These are phyloP conservation scores for Candida neerlandica DNA, from an alignment of 1,139 yeast genomes.

Conservation along the genomic window DNA sequence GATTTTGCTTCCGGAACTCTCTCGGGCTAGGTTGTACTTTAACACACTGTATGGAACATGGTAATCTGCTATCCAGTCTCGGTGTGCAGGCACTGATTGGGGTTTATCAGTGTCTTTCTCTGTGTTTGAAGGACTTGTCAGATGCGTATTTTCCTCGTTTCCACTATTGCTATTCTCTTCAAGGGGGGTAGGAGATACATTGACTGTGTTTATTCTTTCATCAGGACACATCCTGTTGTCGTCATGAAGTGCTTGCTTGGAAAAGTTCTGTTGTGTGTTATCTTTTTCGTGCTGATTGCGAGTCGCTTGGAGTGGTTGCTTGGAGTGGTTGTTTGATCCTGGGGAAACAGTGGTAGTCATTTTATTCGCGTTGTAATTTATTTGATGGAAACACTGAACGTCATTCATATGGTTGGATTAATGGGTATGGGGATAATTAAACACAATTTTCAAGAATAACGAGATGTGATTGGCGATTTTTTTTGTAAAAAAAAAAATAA, in stretches of 20 bases:
- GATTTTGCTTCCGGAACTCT: slow-evolving; percentile 15
- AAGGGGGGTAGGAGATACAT: neutral
- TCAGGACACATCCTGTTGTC: neutral
- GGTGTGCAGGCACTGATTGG: neutral
- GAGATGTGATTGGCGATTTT: neutral
- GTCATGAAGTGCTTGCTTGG: neutral
- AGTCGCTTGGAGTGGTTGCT: neutral
- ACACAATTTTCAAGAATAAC: neutral
- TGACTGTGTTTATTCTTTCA: neutral
- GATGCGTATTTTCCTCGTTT: too few relatives aligned
- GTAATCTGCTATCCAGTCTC: slow-evolving; percentile 35
- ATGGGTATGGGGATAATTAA: neutral
- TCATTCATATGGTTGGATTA: neutral
- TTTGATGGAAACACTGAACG: neutral
- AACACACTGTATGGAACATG: slow-evolving; percentile 31
- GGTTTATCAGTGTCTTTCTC: neutral
- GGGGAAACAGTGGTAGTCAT: neutral
- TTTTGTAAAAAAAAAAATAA: too few relatives aligned
- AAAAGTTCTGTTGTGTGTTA: neutral
- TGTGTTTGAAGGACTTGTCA: neutral
- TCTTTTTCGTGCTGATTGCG: neutral
- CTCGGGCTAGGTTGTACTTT: slow-evolving; percentile 22
- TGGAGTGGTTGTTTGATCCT: neutral
- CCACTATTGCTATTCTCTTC: neutral
- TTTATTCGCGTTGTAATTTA: neutral